Evolutionary conservation across 306 rosid genomes (phyloP).

Genomic region (Hippophae tibetana): DNA sequence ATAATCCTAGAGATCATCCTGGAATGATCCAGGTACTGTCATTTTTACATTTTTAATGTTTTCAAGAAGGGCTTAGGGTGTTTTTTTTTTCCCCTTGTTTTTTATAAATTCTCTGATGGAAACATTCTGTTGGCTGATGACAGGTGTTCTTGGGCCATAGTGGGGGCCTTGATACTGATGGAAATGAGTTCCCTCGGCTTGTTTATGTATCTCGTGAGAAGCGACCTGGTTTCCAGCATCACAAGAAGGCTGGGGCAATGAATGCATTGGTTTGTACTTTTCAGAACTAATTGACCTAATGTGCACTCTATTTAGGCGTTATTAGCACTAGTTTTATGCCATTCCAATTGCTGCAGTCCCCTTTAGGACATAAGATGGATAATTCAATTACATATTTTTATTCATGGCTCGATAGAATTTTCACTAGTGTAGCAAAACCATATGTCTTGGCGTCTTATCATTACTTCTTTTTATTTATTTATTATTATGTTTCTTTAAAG

Average conservation of each 20-base stretch:
- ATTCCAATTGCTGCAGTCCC: slow-evolving; percentile 5
- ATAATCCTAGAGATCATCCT: slow-evolving; percentile 97
- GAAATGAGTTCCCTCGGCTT: slow-evolving; percentile 98
- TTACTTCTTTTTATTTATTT: not conserved
- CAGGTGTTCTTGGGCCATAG: slow-evolving; percentile 98
- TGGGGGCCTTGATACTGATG: slow-evolving; percentile 97
- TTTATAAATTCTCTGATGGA: slow-evolving; percentile 9
- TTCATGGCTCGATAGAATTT: not conserved
- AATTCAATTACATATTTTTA: not conserved
- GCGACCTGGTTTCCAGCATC: slow-evolving; percentile 99
- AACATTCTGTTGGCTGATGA: slow-evolving; percentile 7
- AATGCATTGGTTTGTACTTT: slow-evolving; percentile 83
- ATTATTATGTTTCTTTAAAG: not conserved
- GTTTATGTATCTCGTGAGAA: slow-evolving; percentile 99
- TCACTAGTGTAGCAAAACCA: not conserved
- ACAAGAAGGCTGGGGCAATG: slow-evolving; percentile 99
- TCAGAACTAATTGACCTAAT: not conserved
- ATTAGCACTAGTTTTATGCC: not conserved
- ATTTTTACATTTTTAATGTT: slow-evolving; percentile 7
- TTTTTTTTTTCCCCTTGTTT: slow-evolving; percentile 2
- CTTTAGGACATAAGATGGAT: not conserved
- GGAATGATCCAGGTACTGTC: slow-evolving; percentile 94
- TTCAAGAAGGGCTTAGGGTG: not conserved
- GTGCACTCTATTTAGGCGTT: not conserved
- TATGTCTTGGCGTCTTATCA: too few species aligned